phyloP scores from a whole-genome alignment of 371 early-diverging fungal genomes.

The Rhizopus arrhizus region DNA sequence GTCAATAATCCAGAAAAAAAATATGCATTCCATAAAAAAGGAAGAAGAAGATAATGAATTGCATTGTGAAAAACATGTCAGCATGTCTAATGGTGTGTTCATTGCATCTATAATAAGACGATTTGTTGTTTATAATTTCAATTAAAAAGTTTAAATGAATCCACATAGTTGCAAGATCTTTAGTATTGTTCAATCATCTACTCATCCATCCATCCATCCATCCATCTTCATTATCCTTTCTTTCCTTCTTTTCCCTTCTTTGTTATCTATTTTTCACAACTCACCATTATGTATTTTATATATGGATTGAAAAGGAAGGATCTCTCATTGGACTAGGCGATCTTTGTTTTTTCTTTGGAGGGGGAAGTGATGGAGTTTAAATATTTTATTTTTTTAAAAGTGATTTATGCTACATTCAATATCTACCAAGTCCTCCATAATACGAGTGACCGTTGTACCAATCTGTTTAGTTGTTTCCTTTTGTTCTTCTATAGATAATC shows the following conservation, averaged over 20 bases:
- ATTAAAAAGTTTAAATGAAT: background rate
- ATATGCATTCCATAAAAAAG: too few relatives aligned
- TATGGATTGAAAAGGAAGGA: conserved; percentile 22
- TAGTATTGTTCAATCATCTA: conserved; percentile 11
- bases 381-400: conserved; percentile 55
- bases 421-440: conserved; percentile 84
- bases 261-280: background rate
- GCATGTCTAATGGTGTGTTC: too few relatives aligned
- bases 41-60: too few relatives aligned
- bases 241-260: conserved; percentile 2
- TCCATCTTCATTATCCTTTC: background rate
- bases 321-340: background rate
- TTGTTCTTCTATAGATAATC: conserved; percentile 72
- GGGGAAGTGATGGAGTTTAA: background rate
- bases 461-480: conserved; percentile 86
- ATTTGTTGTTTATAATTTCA: background rate
- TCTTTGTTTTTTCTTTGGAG: background rate
- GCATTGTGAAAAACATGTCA: too few relatives aligned
- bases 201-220: conserved; percentile 9
- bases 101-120: too few relatives aligned
- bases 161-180: background rate
- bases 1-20: background rate
- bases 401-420: conserved; percentile 70
- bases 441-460: conserved; percentile 79
- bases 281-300: conserved; percentile 22